Percentiles rank a stretch among this genome's conserved stretches.
These are phyloP conservation scores for Bipolaris victoriae DNA, from an alignment of 2,329 filamentous ascomycete genomes.

Conservation along the genomic window DNA sequence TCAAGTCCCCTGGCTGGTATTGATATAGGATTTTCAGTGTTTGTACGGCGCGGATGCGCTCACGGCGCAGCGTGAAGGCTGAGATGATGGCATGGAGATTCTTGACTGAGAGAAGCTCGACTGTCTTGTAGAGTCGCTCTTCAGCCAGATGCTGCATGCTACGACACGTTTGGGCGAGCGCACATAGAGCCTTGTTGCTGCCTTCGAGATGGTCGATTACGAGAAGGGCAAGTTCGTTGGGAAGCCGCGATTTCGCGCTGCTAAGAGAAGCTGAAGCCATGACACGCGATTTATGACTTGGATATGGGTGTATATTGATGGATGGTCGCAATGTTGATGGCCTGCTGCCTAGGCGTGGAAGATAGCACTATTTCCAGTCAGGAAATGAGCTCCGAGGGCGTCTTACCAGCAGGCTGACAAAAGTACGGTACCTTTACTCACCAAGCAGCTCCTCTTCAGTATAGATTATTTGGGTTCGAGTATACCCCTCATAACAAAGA, in stretches of 20 bases:
- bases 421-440: not conserved
- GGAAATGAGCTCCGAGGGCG: not conserved
- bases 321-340: not conserved
- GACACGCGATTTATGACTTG: not conserved
- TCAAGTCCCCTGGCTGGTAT: slow-evolving; percentile 25
- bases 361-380: not conserved
- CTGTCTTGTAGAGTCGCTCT: slow-evolving; percentile 40
- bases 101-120: slow-evolving; percentile 36
- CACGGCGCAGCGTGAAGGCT: slow-evolving; percentile 31
- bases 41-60: slow-evolving; percentile 39
- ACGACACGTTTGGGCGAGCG: slow-evolving; percentile 39
- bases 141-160: slow-evolving; percentile 41
- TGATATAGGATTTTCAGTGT: slow-evolving; percentile 43
- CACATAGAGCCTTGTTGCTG: slow-evolving; percentile 32
- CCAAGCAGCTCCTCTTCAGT: no score
- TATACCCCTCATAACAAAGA: not conserved
- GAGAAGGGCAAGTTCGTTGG: slow-evolving; percentile 39
- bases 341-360: not conserved
- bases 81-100: slow-evolving; percentile 34
- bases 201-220: slow-evolving; percentile 36
- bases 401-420: not conserved
- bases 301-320: not conserved
- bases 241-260: slow-evolving; percentile 25
- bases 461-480: not conserved
- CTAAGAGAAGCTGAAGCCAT: slow-evolving; percentile 27